These are phyloP conservation scores for Leavenworthia alabamica DNA, from an alignment of 345 rosid species.

Conservation along the genomic window DNA sequence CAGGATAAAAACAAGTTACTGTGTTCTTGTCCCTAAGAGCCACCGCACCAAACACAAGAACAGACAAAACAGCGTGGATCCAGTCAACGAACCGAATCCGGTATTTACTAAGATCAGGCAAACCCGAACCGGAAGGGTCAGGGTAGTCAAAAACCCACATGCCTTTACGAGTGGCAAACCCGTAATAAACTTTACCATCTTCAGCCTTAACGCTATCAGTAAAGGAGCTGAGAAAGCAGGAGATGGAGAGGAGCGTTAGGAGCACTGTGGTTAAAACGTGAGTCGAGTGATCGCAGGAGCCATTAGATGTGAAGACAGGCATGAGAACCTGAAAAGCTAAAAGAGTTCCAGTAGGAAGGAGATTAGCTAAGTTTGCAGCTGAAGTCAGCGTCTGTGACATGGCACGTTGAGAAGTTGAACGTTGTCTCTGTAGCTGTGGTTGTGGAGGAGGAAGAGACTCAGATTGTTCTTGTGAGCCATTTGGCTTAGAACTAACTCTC, in stretches of 20 bases:
- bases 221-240: slow-evolving; percentile 76
- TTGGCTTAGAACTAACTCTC: background rate
- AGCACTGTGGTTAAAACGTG: slow-evolving; percentile 53
- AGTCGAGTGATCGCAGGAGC: slow-evolving; percentile 62
- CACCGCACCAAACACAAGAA: slow-evolving; percentile 61
- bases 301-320: slow-evolving; percentile 77
- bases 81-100: slow-evolving; percentile 45
- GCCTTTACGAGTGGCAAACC: slow-evolving; percentile 64
- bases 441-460: slow-evolving; percentile 27
- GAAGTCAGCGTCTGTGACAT: slow-evolving; percentile 66
- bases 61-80: slow-evolving; percentile 59
- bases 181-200: slow-evolving; percentile 67
- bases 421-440: slow-evolving; percentile 6
- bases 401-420: too few relatives aligned
- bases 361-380: slow-evolving; percentile 84
- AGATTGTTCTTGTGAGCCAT: slow-evolving; percentile 8
- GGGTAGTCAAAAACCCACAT: slow-evolving; percentile 66
- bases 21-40: slow-evolving; percentile 75
- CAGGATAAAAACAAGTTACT: slow-evolving; percentile 59
- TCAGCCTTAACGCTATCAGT: slow-evolving; percentile 57
- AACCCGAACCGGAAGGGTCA: slow-evolving; percentile 31
- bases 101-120: slow-evolving; percentile 53
- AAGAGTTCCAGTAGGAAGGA: slow-evolving; percentile 94
- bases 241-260: slow-evolving; percentile 51
- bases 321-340: slow-evolving; percentile 78